Evolutionary conservation across 495 filamentous ascomycete genomes (phyloP).

Genomic region (Aspergillus campestris): DNA sequence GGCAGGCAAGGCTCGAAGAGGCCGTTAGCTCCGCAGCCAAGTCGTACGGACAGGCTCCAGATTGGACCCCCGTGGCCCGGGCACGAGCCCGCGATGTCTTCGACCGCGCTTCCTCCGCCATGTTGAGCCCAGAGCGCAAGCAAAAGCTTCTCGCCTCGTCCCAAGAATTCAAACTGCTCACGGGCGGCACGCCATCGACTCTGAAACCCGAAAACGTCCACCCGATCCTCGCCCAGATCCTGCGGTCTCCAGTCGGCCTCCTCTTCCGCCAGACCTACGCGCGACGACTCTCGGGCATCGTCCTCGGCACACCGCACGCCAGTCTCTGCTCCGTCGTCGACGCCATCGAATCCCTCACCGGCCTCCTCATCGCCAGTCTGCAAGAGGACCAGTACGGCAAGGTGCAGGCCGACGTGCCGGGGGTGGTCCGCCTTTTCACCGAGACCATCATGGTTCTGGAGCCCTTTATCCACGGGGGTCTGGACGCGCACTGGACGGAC

Average conservation of each 20-base stretch:
- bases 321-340: conserved; percentile 57
- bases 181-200: conserved; percentile 15
- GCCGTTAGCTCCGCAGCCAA: conserved; percentile 46
- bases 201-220: conserved; percentile 30
- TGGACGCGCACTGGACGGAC: conserved; percentile 79
- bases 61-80: conserved; percentile 38
- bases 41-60: conserved; percentile 50
- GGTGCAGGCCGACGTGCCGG: conserved; percentile 68
- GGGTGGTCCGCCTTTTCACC: conserved; percentile 63
- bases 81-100: conserved; percentile 35
- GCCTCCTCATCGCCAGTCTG: conserved; percentile 62
- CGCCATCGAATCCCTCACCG: conserved; percentile 59
- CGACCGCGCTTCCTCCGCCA: conserved; percentile 32
- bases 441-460: conserved; percentile 60
- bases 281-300: conserved; percentile 48
- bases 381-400: conserved; percentile 81
- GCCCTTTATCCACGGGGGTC: conserved; percentile 45
- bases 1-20: conserved; percentile 41
- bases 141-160: conserved; percentile 28
- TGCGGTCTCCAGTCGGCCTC: conserved; percentile 49
- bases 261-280: conserved; percentile 65
- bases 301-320: conserved; percentile 61
- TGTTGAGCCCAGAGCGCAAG: conserved; percentile 37
- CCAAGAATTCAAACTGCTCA: conserved; percentile 33
- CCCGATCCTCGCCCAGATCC: conserved; percentile 27